Evolutionary conservation across 2,329 filamentous ascomycete species (phyloP).

Genomic region (Celoporthe dispersa): DNA sequence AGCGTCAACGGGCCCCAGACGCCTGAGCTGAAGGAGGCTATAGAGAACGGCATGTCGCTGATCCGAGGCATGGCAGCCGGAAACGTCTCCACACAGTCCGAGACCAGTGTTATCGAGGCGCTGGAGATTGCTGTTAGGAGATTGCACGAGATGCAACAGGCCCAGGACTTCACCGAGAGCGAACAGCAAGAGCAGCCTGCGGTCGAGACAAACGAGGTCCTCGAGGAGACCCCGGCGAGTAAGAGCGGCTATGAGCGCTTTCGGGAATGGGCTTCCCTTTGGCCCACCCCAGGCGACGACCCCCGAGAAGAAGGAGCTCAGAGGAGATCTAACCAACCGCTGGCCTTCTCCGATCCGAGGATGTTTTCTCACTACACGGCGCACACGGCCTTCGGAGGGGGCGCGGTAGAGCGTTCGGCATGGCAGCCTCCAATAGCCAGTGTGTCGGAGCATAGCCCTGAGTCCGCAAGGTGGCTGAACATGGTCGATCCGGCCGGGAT

Average conservation of each 20-base stretch:
- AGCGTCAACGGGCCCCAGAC: constrained; percentile 21
- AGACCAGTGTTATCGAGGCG: constrained; percentile 30
- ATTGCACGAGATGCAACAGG: constrained; percentile 28
- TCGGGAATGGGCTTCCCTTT: constrained; percentile 27
- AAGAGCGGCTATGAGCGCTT: constrained; percentile 30
- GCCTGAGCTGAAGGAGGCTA: constrained; percentile 11
- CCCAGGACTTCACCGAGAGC: neutral
- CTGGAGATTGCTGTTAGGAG: constrained; percentile 27
- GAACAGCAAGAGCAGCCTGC: neutral
- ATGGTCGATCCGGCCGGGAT: constrained; percentile 22
- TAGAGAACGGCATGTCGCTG: constrained; percentile 28
- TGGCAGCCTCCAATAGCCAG: neutral
- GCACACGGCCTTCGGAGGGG: neutral
- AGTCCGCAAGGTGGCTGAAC: constrained; percentile 24
- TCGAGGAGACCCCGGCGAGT: constrained; percentile 13
- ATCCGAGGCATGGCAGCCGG: constrained; percentile 28
- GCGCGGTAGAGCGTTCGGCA: neutral
- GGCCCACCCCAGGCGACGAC: constrained; percentile 12
- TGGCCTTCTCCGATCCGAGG: neutral
- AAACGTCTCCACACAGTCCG: constrained; percentile 28
- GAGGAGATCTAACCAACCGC: neutral
- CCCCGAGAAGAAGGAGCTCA: neutral
- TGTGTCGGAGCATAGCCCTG: constrained; percentile 22
- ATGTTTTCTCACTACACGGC: neutral
- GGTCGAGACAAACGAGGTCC: neutral